phyloP scores from a whole-genome alignment of 768 basidiomycete species.

The Aureoboletus auriporus region DNA sequence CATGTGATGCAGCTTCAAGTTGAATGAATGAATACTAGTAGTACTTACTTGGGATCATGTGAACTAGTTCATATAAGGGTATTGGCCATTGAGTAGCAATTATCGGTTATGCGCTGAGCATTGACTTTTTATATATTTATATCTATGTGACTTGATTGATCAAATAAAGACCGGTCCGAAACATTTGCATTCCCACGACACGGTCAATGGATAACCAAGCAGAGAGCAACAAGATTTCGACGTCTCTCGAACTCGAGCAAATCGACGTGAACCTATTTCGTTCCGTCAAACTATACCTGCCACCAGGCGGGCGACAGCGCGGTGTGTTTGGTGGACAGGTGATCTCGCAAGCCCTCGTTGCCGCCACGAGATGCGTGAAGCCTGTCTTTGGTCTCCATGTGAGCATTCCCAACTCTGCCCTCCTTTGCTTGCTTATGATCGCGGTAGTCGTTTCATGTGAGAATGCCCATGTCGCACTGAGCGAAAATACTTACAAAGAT shows the following conservation, averaged over 20 bases:
- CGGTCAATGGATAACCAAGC: slow-evolving; percentile 42
- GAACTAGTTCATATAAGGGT: no score
- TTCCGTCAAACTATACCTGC: slow-evolving; percentile 63
- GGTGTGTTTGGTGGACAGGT: slow-evolving; percentile 90
- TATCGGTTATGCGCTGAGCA: no score
- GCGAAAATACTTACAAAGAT: slow-evolving; percentile 4
- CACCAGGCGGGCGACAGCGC: slow-evolving; percentile 47
- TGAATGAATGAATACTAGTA: no score
- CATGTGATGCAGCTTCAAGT: no score
- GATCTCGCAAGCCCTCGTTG: slow-evolving; percentile 81
- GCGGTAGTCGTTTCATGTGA: slow-evolving; percentile 64
- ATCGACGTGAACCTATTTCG: slow-evolving; percentile 76
- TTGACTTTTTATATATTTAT: no score
- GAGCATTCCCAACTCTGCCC: slow-evolving; percentile 28
- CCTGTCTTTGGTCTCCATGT: slow-evolving; percentile 68
- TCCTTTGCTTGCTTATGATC: neutral
- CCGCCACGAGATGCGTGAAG: slow-evolving; percentile 73
- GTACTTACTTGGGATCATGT: no score
- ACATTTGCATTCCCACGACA: neutral
- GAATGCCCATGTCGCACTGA: slow-evolving; percentile 19
- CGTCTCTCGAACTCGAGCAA: slow-evolving; percentile 73
- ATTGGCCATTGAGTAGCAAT: no score
- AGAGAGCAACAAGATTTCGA: slow-evolving; percentile 67
- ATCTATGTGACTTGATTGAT: no score
- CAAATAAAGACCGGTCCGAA: no score